Evolutionary conservation across 257 asterid genomes (phyloP).

Genomic region (Fraxinus excelsior): DNA sequence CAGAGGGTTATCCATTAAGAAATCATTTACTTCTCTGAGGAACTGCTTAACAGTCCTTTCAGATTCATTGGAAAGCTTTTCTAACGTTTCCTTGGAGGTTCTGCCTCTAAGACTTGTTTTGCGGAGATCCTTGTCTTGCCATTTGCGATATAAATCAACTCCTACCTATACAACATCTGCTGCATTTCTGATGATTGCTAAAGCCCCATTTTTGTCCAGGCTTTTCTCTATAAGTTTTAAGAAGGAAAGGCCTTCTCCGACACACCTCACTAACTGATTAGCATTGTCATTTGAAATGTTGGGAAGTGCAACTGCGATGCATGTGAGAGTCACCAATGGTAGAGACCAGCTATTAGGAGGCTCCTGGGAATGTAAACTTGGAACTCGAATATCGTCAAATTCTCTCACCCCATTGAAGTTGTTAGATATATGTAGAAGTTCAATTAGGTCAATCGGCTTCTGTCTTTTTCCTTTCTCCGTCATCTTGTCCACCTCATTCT

Average conservation of each 20-base stretch:
- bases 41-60: conserved; percentile 20
- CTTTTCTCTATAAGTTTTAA: too few relatives aligned
- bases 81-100: conserved; percentile 18
- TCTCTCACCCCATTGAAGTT: conserved; percentile 26
- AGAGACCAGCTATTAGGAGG: conserved; percentile 39
- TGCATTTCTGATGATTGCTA: too few relatives aligned
- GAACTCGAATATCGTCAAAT: conserved; percentile 21
- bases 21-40: background rate
- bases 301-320: conserved; percentile 43
- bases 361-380: conserved; percentile 26
- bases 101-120: background rate
- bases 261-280: conserved; percentile 14
- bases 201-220: too few relatives aligned
- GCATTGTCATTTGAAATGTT: background rate
- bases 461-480: conserved; percentile 22
- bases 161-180: too few relatives aligned
- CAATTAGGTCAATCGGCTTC: conserved; percentile 16
- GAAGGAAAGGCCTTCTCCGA: conserved; percentile 19
- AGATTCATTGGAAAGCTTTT: conserved; percentile 24
- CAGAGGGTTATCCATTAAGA: conserved; percentile 24
- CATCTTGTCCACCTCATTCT: conserved; percentile 17
- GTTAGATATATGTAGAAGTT: conserved; percentile 21
- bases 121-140: conserved; percentile 32
- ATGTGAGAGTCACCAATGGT: conserved; percentile 32
- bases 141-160: conserved; percentile 8